Percentiles rank a stretch among this genome's conserved stretches.
phyloP scores from a whole-genome alignment of 2,329 filamentous ascomycete species.

The Talaromyces verruculosus region DNA sequence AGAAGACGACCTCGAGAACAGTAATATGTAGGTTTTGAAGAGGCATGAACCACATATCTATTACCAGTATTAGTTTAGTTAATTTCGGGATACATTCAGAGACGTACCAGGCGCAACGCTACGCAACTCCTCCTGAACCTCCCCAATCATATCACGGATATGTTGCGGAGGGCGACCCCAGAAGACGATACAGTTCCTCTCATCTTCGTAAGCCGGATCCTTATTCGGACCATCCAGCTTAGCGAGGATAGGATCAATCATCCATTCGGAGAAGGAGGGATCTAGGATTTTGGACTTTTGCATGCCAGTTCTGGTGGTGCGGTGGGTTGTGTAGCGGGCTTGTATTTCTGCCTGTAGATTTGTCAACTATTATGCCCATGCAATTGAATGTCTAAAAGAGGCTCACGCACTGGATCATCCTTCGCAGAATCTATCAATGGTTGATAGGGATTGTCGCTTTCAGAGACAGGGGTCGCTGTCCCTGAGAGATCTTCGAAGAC shows the following conservation, averaged over 20 bases:
- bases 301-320: conserved; percentile 70
- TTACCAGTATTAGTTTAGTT: neutral
- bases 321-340: conserved; percentile 69
- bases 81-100: neutral
- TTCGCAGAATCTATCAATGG: conserved; percentile 68
- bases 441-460: conserved; percentile 69
- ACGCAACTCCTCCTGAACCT: conserved; percentile 67
- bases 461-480: conserved; percentile 30
- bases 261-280: conserved; percentile 66
- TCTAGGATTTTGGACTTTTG: conserved; percentile 73
- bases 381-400: neutral
- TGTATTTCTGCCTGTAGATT: conserved; percentile 57
- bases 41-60: conserved; percentile 86
- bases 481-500: conserved; percentile 40
- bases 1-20: conserved; percentile 79
- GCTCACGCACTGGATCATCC: conserved; percentile 61
- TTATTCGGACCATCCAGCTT: conserved; percentile 64
- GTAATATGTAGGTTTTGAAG: conserved; percentile 78
- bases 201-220: conserved; percentile 70
- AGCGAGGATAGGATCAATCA: conserved; percentile 72
- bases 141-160: conserved; percentile 65
- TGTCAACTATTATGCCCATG: conserved; percentile 4
- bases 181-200: conserved; percentile 78
- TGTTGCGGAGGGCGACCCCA: conserved; percentile 81
- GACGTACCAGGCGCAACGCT: conserved; percentile 67